Conservation (phyloP, 2,329 filamentous ascomycete species). For the Fusarium sterilihyphosum region DNA sequence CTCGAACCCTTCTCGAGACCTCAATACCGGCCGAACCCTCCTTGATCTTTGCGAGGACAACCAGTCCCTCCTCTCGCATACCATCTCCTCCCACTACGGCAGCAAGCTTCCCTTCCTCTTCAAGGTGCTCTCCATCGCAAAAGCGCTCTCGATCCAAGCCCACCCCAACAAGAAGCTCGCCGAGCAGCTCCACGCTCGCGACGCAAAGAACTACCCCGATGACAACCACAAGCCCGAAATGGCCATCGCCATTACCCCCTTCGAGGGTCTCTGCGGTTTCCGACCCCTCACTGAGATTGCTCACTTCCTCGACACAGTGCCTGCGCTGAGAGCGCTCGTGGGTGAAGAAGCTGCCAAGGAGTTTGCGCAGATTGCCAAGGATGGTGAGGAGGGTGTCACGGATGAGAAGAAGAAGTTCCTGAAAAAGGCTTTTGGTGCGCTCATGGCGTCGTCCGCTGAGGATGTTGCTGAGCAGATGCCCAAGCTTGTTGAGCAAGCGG, state of each 20-base stretch:
- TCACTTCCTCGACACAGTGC: slow-evolving; percentile 75
- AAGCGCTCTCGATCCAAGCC: slow-evolving; percentile 96
- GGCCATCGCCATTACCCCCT: slow-evolving; percentile 96
- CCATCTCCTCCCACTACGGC: slow-evolving; percentile 79
- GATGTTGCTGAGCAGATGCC: slow-evolving; percentile 65
- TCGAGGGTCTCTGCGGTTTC: slow-evolving; percentile 96
- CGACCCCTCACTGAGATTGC: slow-evolving; percentile 86
- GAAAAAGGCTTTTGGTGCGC: slow-evolving; percentile 75
- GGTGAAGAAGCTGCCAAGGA: slow-evolving; percentile 69
- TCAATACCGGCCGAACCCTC: slow-evolving; percentile 83
- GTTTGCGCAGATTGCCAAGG: slow-evolving; percentile 62
- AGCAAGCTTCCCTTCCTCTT: slow-evolving; percentile 93
- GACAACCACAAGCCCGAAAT: slow-evolving; percentile 99
- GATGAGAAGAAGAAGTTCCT: slow-evolving; percentile 81
- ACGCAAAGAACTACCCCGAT: slow-evolving; percentile 96
- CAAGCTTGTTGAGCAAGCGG: slow-evolving; percentile 76
- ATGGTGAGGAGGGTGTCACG: slow-evolving; percentile 51
- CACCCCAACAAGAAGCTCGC: slow-evolving; percentile 94
- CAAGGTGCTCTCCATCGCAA: slow-evolving; percentile 96
- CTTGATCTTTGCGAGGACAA: slow-evolving; percentile 91
- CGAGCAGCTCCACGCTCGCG: slow-evolving; percentile 84
- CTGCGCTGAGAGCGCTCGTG: slow-evolving; percentile 71
- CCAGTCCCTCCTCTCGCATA: slow-evolving; percentile 78
- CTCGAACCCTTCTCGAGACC: slow-evolving; percentile 91
- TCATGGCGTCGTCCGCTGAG: slow-evolving; percentile 82